A percentile compares a stretch with the other conserved stretches of the same genome.
phyloP scores from a whole-genome alignment of 352 stramenopile species.

The Achlya hypogyna region DNA sequence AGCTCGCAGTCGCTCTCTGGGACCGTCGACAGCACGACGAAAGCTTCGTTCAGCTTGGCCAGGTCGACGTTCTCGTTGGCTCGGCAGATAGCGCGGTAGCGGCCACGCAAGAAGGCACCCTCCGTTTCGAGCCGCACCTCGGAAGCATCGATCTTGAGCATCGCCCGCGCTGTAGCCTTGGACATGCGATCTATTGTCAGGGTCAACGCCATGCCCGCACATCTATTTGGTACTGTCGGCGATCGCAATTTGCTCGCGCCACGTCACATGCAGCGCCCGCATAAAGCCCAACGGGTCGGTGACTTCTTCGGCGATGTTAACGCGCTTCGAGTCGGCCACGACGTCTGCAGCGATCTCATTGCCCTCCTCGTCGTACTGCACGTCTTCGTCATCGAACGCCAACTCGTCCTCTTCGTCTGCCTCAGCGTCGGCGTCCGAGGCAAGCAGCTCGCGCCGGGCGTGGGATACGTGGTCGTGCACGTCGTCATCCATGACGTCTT shows the following conservation, averaged over 20 bases:
- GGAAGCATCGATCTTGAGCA: conserved; percentile 5
- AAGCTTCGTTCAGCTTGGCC: conserved; percentile 1
- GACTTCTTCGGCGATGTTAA: neutral
- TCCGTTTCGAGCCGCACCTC: neutral
- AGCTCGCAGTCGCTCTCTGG: conserved; percentile 11
- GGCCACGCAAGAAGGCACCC: neutral
- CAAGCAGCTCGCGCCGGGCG: neutral
- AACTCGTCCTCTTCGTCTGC: neutral
- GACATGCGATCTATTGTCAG: neutral
- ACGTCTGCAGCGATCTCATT: neutral
- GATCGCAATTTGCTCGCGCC: conserved; percentile 7
- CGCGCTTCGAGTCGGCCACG: neutral
- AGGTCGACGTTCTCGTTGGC: neutral
- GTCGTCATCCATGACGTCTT: neutral
- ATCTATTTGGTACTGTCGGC: conserved; percentile 6
- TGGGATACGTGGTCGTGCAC: neutral
- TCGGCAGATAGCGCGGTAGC: conserved; percentile 1
- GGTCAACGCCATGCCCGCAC: neutral
- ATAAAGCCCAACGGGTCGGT: conserved; percentile 6
- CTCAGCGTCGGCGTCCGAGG: neutral
- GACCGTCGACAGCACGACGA: conserved; percentile 2
- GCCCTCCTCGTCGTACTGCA: neutral
- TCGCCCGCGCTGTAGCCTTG: neutral
- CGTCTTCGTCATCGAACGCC: neutral
- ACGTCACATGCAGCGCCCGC: conserved; percentile 4